These are phyloP conservation scores for Hortaea sp. DNA, from an alignment of 2,329 filamentous ascomycete genomes.

Conservation along the genomic window DNA sequence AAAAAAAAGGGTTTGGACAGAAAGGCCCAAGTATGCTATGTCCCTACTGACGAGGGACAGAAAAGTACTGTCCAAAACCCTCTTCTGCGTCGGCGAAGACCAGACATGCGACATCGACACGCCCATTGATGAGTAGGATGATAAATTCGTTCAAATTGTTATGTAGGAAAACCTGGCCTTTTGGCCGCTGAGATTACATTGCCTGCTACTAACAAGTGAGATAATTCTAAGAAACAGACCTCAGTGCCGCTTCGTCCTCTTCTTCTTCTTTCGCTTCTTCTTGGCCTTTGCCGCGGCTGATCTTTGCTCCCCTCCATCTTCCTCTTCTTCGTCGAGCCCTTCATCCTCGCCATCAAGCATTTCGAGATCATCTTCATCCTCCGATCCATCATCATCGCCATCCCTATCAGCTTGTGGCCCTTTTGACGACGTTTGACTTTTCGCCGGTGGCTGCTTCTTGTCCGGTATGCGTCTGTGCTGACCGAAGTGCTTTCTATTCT, in stretches of 20 bases:
- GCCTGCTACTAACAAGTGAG: too few relatives aligned
- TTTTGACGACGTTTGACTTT: constrained; percentile 3
- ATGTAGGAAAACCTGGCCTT: too few relatives aligned
- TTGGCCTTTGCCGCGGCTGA: constrained; percentile 15
- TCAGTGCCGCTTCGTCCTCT: constrained; percentile 21
- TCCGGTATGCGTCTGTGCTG: constrained; percentile 12
- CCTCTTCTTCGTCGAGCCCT: constrained; percentile 10
- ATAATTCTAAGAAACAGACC: neutral
- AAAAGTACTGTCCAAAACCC: too few relatives aligned
- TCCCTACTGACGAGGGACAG: too few relatives aligned
- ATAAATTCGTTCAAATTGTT: too few relatives aligned
- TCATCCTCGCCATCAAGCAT: constrained; percentile 21
- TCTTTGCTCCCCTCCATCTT: constrained; percentile 8
- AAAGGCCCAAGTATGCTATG: too few relatives aligned
- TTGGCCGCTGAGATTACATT: too few relatives aligned
- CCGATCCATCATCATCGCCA: constrained; percentile 14
- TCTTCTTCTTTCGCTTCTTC: constrained; percentile 25
- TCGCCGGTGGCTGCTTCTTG: constrained; percentile 6
- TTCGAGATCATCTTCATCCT: constrained; percentile 14
- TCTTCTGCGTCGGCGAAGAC: too few relatives aligned
- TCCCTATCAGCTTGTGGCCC: constrained; percentile 9
- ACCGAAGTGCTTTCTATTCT: constrained; percentile 59
- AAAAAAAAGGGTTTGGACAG: too few relatives aligned
- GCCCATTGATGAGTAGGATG: too few relatives aligned
- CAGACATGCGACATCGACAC: too few relatives aligned